Evolutionary conservation across 1,284 basidiomycete species (phyloP), one percentile per base, ranked within the genome.

Genomic region (Sporisorium exsertum): DNA sequence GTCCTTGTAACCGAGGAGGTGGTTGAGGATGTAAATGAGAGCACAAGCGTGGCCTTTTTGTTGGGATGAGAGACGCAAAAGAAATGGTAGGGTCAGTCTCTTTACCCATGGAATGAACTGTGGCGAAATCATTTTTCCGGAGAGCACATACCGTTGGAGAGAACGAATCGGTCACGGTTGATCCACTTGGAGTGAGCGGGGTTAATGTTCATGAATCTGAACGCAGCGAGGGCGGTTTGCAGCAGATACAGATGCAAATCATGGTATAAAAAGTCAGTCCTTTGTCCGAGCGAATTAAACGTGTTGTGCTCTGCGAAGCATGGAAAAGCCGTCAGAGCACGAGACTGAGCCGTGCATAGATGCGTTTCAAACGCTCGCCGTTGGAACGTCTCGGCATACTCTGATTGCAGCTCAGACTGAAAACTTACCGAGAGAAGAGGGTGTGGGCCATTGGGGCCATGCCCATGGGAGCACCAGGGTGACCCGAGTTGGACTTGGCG

Each of bases 361-460:
- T n/a, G 51, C 20, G 2, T 15, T 49, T 29, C 26, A 9, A 8
- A 10, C 12, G 49, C 29, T 51, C 32, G n/a, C 32, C 22, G 32
- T 2, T 35, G 16, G 10, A 40, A 35, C 16, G 26, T 24, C 15
- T 54, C 40, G 35, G 52, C 22, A 22, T 4, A 12, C 29, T 42
- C 26, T 18, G n/a, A 35, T n/a, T n/a, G 26, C 15, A 27, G 20
- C 20, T 35, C n/a, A 51, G 35, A 27, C 20, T 8, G 18, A 22
- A 54, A 24, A 74, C 77, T 54, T 84, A 92, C 91, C 90, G 89
- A 68, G 92, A 90, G 87, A 92, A 96, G 43, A 97, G 90, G 71
- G 96, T 88, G 85, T 97, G 94, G 73, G 94, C 91, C 67, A 89
- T 92, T 33, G 94, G 93, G 20, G 94, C 94, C 92, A 95, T 91